Conservation (phyloP, 2,329 filamentous ascomycete species). For the Xylariales sp. region DNA sequence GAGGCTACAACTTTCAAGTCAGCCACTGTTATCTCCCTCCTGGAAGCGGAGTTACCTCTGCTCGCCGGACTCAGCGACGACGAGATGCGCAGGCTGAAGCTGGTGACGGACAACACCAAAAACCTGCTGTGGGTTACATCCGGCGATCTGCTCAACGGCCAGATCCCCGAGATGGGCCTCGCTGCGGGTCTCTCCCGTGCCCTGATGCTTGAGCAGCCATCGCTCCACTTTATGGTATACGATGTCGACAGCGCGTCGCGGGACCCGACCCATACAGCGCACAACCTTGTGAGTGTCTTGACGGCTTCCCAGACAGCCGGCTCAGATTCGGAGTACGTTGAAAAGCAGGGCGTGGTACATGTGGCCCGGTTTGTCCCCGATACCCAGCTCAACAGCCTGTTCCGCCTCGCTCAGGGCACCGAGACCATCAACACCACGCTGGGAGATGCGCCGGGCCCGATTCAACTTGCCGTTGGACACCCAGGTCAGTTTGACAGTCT, state of each 20-base stretch:
- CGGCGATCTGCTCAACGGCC: constrained; percentile 6
- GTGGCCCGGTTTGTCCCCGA: not conserved
- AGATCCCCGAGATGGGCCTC: constrained; percentile 7
- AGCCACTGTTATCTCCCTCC: not conserved
- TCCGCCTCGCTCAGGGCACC: not conserved
- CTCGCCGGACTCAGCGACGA: constrained; percentile 6
- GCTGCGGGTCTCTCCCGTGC: constrained; percentile 9
- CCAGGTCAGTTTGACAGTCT: constrained; percentile 2
- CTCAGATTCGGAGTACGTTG: constrained; percentile 1
- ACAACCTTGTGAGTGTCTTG: too few relatives aligned
- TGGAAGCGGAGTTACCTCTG: constrained; percentile 9
- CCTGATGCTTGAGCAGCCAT: constrained; percentile 13
- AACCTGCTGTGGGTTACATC: constrained; percentile 11
- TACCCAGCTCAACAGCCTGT: not conserved
- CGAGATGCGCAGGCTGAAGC: constrained; percentile 11
- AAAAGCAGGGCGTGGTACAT: not conserved
- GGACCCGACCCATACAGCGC: too few relatives aligned
- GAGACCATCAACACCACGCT: not conserved
- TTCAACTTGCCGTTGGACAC: not conserved
- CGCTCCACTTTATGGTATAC: constrained; percentile 10
- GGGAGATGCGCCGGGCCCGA: not conserved
- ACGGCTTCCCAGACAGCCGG: too few relatives aligned
- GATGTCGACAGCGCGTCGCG: too few relatives aligned
- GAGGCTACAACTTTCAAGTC: too few relatives aligned
- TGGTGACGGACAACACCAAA: constrained; percentile 9